These are phyloP conservation scores for Fusarium palustre DNA, from an alignment of 2,329 filamentous ascomycete species.

Conservation along the genomic window DNA sequence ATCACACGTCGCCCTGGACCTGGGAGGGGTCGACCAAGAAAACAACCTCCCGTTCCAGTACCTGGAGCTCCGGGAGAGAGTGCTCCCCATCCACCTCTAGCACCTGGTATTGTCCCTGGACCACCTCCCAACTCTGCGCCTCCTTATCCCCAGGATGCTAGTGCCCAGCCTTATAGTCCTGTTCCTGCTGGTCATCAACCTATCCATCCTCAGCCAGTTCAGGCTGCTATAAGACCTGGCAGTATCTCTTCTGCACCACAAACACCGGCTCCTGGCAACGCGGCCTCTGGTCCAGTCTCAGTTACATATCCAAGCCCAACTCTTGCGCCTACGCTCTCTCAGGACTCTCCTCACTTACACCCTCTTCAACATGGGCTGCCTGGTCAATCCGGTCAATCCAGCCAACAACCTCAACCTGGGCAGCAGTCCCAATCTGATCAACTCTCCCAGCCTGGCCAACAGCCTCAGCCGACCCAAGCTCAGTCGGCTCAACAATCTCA, in stretches of 20 bases:
- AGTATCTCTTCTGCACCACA: constrained; percentile 8
- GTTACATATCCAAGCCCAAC: constrained; percentile 42
- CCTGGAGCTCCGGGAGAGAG: constrained; percentile 24
- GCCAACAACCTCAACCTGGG: constrained; percentile 18
- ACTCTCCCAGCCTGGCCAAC: constrained; percentile 13
- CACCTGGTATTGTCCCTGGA: constrained; percentile 6
- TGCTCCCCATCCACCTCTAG: constrained; percentile 18
- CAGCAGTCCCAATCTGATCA: constrained; percentile 14
- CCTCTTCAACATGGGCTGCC: constrained; percentile 34
- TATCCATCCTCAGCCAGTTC: neutral
- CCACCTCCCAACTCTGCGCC: constrained; percentile 20
- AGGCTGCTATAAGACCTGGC: constrained; percentile 1
- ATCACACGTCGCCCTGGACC: constrained; percentile 71
- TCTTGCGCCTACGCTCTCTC: constrained; percentile 25
- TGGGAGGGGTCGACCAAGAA: constrained; percentile 66
- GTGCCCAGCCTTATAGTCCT: constrained; percentile 6
- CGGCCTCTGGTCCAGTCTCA: constrained; percentile 2
- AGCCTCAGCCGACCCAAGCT: constrained; percentile 9
- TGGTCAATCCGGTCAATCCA: constrained; percentile 1
- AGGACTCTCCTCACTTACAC: constrained; percentile 40
- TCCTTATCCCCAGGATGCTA: constrained; percentile 11
- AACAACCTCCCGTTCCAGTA: constrained; percentile 51
- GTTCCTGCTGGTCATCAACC: constrained; percentile 6
- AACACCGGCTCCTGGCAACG: neutral
- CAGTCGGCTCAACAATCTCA: constrained; percentile 17